Evolutionary conservation across 805 yeast genomes (phyloP), one percentile per base, ranked within the genome.

Genomic region (Hanseniaspora nectarophila): DNA sequence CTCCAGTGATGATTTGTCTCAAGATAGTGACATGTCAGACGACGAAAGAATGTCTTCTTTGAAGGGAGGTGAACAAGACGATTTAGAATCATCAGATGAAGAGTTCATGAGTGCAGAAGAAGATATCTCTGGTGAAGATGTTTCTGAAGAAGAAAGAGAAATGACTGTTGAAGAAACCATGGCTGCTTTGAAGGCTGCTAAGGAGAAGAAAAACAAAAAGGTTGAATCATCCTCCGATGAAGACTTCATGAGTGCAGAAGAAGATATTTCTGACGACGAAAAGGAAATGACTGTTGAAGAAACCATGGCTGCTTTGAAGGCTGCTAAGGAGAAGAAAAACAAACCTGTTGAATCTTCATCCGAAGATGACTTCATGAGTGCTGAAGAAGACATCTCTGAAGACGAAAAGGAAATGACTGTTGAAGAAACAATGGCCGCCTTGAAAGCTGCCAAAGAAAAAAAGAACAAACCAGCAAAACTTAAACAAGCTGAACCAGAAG

Each of bases 391-490:
- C 8, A 12, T 28, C 8, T 63, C 66, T 64, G 67, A 59, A 7
- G 68, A 62, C 4, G 58, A 61, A 26, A 64, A 60, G 37, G 65
- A 65, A 6, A 66, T 66, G 57, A 65, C 68, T 12, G 71, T 64
- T 1, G 73, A 66, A 45, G 74, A 71, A 43, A 74, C 74, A 2
- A 69, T 70, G 70, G 72, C 67, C 2, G 69, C 73, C 4, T 59
- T 74, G 51, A 71, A 65, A 61, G 70, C 70, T 57, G 60, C 69
- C 32, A 73, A 74, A 61, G 69, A 61, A 2, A 63, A 62, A 32
- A 55, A 56, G 48, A 52, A 15, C 54, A 44, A 40, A 53, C 51
- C 28, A 43, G 16, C 29, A 39, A 53, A 52, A 26, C 47, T 54
- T 24, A 56, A 56, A 38, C 56, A 56, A 40, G 55, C 54, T 31